Evolutionary conservation across 768 basidiomycete genomes (phyloP), one percentile per base, ranked within the genome.

Genomic region (Xerocomellus amylosporus): DNA sequence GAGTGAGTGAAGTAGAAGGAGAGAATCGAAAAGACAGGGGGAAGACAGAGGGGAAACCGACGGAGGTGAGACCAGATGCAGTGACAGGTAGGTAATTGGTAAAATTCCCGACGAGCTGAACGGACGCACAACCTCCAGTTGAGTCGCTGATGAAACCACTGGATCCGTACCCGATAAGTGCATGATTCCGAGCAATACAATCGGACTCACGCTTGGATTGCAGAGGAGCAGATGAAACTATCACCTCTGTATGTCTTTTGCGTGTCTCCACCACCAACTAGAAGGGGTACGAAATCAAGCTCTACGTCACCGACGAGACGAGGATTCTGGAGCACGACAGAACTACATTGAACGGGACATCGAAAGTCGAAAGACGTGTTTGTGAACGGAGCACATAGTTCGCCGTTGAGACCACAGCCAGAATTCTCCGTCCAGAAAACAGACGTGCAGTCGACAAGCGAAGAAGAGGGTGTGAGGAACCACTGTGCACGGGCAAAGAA

Each of bases 251-350:
- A 94, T 5, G 90, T 93, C 38, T 66, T 65, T 44, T 84, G 76
- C 1, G 56, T 56, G 71, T 92, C 90, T 3, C 91, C 90, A 17
- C 93, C 93, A n/a, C 93, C 92, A 2, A 94, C 87, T 44, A 94
- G 77, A 22, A 93, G 75, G 8, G 91, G 90, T 20, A 81, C 78
- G 59, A 83, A 89, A 43, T 80, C 82, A 34, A 86, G 76, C 57
- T 85, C 75, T 51, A 82, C 71, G 46, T 81, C 69, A 22, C 93
- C 92, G 24, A 95, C 78, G 0, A 88, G 81, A 47, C 89, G 77
- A 15, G 85, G 83, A 64, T 93, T 92, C 60, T 84, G 80, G 39
- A 92, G 73, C 41, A 85, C 79, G 41, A 86, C 81, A 22, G 70
- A 71, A 44, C 75, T 73, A 61, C 89, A 89, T 49, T 82, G 82